Conservation (phyloP, 257 asterid species). For the Jacaranda copaia region DNA sequence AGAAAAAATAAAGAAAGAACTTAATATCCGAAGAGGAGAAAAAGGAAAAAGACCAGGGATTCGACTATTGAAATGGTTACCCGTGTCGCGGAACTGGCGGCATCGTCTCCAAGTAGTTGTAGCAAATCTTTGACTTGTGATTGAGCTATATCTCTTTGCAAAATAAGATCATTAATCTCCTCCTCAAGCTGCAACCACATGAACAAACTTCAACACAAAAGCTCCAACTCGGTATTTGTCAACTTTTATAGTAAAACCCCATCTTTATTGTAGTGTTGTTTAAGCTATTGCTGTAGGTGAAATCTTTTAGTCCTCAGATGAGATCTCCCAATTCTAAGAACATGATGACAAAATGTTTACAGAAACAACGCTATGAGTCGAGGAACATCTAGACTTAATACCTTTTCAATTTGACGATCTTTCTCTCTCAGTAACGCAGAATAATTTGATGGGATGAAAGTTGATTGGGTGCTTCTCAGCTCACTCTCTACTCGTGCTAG, state of each 20-base stretch:
- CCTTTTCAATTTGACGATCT: slow-evolving; percentile 85
- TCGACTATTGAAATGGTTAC: slow-evolving; percentile 42
- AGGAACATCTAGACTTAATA: slow-evolving; percentile 36
- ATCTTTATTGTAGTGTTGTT: not conserved
- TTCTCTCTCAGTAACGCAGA: slow-evolving; percentile 65
- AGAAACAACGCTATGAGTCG: not conserved
- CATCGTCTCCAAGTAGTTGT: slow-evolving; percentile 63
- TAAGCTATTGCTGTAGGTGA: no score
- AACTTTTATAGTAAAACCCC: slow-evolving; percentile 16
- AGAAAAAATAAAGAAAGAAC: slow-evolving; percentile 32
- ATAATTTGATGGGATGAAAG: slow-evolving; percentile 49
- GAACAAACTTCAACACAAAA: slow-evolving; percentile 21
- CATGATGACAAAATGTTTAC: no score
- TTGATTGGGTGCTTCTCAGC: slow-evolving; percentile 61
- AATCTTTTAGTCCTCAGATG: no score
- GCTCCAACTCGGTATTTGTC: not conserved
- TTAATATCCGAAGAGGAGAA: not conserved
- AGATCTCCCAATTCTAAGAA: no score
- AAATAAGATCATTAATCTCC: slow-evolving; percentile 70
- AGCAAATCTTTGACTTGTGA: slow-evolving; percentile 76
- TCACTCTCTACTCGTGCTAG: slow-evolving; percentile 75
- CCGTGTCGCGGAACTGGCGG: slow-evolving; percentile 47
- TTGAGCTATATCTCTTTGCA: slow-evolving; percentile 88
- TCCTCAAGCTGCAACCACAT: slow-evolving; percentile 69
- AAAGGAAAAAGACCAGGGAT: not conserved